Evolutionary conservation across 345 rosid genomes (phyloP).

Genomic region (Euphorbia pulcherrima): DNA sequence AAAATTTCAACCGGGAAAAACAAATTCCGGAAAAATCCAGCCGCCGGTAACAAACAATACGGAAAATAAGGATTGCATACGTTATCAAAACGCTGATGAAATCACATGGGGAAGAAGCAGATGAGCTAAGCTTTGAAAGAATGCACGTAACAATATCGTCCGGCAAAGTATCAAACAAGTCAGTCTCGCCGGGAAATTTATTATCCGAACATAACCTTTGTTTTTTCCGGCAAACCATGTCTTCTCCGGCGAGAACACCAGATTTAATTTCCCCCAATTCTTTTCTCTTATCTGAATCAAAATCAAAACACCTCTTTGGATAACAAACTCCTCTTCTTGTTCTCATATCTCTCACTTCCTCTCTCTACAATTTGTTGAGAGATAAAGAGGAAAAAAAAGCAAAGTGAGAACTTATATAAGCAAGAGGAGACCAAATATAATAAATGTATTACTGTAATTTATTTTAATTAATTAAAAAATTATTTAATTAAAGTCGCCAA

Average conservation of each 20-base stretch:
- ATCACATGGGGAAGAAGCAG: constrained; percentile 64
- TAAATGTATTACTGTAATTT: neutral
- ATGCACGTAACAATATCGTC: constrained; percentile 75
- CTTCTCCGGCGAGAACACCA: constrained; percentile 19
- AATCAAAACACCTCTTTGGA: constrained; percentile 29
- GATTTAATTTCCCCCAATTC: neutral
- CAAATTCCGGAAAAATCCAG: constrained; percentile 4
- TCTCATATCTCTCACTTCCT: constrained; percentile 41
- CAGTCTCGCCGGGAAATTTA: constrained; percentile 16
- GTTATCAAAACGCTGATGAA: constrained; percentile 60
- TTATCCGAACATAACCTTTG: constrained; percentile 30
- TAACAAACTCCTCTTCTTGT: constrained; percentile 51
- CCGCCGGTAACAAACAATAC: neutral
- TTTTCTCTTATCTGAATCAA: constrained; percentile 19
- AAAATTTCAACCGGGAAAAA: too few relatives aligned
- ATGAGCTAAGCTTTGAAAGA: constrained; percentile 56
- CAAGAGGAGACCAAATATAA: constrained; percentile 19
- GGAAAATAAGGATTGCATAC: constrained; percentile 35
- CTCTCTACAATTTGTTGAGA: constrained; percentile 18
- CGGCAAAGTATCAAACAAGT: constrained; percentile 61
- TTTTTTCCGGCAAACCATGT: constrained; percentile 32
- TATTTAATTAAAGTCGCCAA: constrained; percentile 3
- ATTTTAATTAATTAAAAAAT: neutral
- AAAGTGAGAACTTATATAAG: constrained; percentile 34
- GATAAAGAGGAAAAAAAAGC: constrained; percentile 23